Evolutionary conservation across 371 early-diverging fungal species (phyloP).

Genomic region (Mucor mucedo): DNA sequence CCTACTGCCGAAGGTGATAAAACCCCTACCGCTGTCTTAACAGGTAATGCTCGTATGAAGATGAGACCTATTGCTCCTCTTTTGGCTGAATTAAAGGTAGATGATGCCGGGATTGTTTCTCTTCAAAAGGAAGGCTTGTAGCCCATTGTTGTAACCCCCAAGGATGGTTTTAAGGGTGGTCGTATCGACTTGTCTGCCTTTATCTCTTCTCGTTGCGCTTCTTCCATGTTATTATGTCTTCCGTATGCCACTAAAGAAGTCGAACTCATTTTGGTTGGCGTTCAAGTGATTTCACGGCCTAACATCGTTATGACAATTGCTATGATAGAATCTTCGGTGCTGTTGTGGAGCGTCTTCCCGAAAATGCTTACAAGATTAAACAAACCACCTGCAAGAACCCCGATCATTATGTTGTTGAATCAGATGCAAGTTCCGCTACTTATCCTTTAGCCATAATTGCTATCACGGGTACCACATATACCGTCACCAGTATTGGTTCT

Average conservation of each 20-base stretch:
- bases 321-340: conserved; percentile 97
- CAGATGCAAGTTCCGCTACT: conserved; percentile 97
- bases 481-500: conserved; percentile 91
- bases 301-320: conserved; percentile 98
- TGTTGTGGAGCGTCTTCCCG: conserved; percentile 73
- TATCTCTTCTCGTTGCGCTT: conserved; percentile 96
- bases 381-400: conserved; percentile 83
- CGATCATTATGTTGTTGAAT: conserved; percentile 84
- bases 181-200: conserved; percentile 89
- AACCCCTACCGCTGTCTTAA: conserved; percentile 66
- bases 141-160: conserved; percentile 82
- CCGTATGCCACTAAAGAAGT: conserved; percentile 89
- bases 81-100: conserved; percentile 80
- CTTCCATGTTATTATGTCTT: conserved; percentile 93
- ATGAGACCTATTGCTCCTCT: conserved; percentile 94
- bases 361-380: conserved; percentile 86
- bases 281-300: conserved; percentile 94
- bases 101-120: conserved; percentile 82
- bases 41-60: conserved; percentile 98
- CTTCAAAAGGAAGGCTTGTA: conserved; percentile 84
- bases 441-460: conserved; percentile 98
- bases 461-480: conserved; percentile 88
- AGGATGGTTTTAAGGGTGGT: conserved; percentile 87
- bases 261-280: conserved; percentile 85
- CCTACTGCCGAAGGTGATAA: conserved; percentile 48